A percentile compares a stretch with the other conserved stretches of the same genome.
Evolutionary conservation across 306 rosid species (phyloP).

Genomic region (Vigna nakashimae): DNA sequence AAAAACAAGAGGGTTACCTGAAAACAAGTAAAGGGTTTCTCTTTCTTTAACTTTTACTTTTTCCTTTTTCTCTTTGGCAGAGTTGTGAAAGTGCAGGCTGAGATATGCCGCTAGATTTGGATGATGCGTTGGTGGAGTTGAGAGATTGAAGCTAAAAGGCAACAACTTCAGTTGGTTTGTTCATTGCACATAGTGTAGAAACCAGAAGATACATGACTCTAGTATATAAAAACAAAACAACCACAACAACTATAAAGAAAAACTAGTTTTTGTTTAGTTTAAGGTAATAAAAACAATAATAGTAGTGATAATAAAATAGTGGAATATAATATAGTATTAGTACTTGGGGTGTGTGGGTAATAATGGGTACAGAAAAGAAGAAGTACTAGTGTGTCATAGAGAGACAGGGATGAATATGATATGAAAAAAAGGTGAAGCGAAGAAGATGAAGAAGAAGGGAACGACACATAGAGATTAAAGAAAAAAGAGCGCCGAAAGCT

Average conservation of each 20-base stretch:
- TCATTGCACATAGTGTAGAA: conserved; percentile 19
- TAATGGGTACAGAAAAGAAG: conserved; percentile 11
- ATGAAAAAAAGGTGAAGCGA: not conserved
- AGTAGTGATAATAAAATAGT: conserved; percentile 3
- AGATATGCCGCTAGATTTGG: conserved; percentile 55
- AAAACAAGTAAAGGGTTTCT: conserved; percentile 16
- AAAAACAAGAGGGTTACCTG: conserved; percentile 49
- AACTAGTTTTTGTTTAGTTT: conserved; percentile 15
- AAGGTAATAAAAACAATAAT: conserved; percentile 33
- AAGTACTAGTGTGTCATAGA: not conserved
- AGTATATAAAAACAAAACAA: not conserved
- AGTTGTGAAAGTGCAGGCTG: not conserved
- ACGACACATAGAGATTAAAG: conserved; percentile 30
- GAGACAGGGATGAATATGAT: not conserved
- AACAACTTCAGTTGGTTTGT: conserved; percentile 41
- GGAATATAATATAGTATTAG: conserved; percentile 21
- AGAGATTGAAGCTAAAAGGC: conserved; percentile 48
- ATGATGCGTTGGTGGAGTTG: conserved; percentile 47
- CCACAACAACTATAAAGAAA: not conserved
- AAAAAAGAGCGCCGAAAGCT: conserved; percentile 82
- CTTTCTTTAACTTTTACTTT: not conserved
- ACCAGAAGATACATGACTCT: conserved; percentile 28
- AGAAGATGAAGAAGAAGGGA: too few species aligned
- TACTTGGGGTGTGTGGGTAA: conserved; percentile 28
- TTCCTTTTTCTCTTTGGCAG: not conserved